Percentiles rank a stretch among this genome's conserved stretches.
These are phyloP conservation scores for Solanum rostratum DNA, from an alignment of 257 asterid genomes.

Conservation along the genomic window DNA sequence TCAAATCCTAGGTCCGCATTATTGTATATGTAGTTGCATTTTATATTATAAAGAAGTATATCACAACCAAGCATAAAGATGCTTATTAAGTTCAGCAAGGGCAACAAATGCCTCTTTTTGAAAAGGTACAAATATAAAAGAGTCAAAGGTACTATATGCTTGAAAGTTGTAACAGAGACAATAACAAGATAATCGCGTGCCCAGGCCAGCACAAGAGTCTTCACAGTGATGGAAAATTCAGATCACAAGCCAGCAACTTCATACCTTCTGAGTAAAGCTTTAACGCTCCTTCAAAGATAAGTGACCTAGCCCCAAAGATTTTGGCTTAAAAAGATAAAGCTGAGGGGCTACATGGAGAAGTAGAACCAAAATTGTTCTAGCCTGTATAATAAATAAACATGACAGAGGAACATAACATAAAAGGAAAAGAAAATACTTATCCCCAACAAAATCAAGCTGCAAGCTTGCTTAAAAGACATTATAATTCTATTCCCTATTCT, in stretches of 20 bases:
- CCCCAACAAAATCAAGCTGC: conserved; percentile 12
- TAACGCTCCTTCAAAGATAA: not conserved
- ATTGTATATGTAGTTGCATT: not conserved
- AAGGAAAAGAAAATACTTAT: not conserved
- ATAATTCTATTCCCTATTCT: not conserved
- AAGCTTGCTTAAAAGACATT: conserved; percentile 2
- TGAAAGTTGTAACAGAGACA: not conserved
- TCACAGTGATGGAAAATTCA: not conserved
- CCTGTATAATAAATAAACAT: not conserved
- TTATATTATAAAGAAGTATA: not conserved
- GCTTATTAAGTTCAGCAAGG: not conserved
- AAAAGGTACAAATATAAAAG: not conserved
- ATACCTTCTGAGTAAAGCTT: not conserved
- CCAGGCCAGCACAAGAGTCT: not conserved
- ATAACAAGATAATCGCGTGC: not conserved
- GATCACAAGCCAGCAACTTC: not conserved
- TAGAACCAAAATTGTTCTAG: conserved; percentile 9
- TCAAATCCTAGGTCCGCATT: too few species aligned
- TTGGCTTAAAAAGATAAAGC: not conserved
- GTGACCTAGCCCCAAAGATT: not conserved
- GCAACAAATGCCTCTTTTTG: not conserved
- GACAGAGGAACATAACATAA: not conserved
- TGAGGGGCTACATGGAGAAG: not conserved
- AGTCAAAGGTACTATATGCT: not conserved
- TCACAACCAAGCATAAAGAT: not conserved